Conservation (phyloP, 2,329 filamentous ascomycete species). For the Scedosporium apiospermum region DNA sequence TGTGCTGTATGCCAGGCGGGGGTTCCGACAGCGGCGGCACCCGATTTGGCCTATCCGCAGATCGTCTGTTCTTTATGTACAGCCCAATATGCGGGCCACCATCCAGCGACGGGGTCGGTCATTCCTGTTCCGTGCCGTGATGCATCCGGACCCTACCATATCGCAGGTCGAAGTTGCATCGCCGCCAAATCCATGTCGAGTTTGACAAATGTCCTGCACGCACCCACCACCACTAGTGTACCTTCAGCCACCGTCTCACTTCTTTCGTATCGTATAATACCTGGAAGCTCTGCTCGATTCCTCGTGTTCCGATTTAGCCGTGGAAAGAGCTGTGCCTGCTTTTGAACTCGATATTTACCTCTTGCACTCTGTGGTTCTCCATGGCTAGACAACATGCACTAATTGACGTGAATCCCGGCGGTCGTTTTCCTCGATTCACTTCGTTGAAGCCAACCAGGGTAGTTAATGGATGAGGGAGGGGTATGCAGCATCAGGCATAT, state of each 20-base stretch:
- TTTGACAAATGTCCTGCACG: neutral
- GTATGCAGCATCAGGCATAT: neutral
- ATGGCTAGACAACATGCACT: too few species aligned
- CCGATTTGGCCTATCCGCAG: neutral
- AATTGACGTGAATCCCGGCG: neutral
- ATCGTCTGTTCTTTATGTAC: neutral
- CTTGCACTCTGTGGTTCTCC: too few species aligned
- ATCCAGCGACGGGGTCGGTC: neutral
- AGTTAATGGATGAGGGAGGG: neutral
- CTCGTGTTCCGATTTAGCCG: neutral
- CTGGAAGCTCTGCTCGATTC: neutral
- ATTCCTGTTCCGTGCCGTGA: neutral
- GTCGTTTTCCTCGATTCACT: neutral
- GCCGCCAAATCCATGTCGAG: neutral
- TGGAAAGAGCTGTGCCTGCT: too few species aligned
- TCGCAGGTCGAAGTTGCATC: neutral
- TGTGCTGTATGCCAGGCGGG: neutral
- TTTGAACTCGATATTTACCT: too few species aligned
- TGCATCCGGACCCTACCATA: neutral
- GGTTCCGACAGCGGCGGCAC: neutral
- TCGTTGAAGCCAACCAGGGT: too few species aligned
- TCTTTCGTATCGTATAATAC: neutral
- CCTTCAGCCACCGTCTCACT: neutral
- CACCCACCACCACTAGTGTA: neutral
- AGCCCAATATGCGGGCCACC: neutral